phyloP scores from a whole-genome alignment of 257 asterid species.

The Salvia hispanica region DNA sequence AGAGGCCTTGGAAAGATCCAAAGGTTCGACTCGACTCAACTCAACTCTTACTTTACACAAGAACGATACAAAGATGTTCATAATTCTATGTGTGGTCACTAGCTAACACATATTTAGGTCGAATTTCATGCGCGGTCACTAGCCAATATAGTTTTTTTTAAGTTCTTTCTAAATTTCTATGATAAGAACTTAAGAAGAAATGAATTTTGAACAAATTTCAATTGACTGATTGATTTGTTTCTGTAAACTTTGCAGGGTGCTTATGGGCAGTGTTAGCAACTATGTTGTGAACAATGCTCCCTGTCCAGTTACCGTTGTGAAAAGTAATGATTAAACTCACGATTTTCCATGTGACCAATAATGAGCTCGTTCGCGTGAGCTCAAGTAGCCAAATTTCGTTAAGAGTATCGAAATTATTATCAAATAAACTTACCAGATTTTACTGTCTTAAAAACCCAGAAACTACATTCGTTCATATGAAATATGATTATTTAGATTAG shows the following conservation, averaged over 20 bases:
- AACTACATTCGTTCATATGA: not conserved
- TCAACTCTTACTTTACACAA: not conserved
- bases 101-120: not conserved
- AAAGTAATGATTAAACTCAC: conserved; percentile 46
- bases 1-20: conserved; percentile 89
- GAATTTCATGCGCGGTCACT: not conserved
- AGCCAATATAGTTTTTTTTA: not conserved
- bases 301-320: conserved; percentile 87
- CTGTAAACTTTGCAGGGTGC: conserved; percentile 51
- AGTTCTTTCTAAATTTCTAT: no score
- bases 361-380: conserved; percentile 13
- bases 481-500: not conserved
- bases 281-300: conserved; percentile 77
- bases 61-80: not conserved
- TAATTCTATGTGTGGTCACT: not conserved
- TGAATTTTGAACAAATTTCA: not conserved
- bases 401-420: conserved; percentile 1
- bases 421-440: conserved; percentile 19
- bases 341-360: not conserved
- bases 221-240: conserved; percentile 9
- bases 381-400: conserved; percentile 6
- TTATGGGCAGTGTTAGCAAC: conserved; percentile 96
- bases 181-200: no score
- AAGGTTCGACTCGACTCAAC: conserved; percentile 52
- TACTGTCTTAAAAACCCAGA: not conserved